Conservation (phyloP, 768 basidiomycete genomes). For the Fistulinella prunicolor region DNA sequence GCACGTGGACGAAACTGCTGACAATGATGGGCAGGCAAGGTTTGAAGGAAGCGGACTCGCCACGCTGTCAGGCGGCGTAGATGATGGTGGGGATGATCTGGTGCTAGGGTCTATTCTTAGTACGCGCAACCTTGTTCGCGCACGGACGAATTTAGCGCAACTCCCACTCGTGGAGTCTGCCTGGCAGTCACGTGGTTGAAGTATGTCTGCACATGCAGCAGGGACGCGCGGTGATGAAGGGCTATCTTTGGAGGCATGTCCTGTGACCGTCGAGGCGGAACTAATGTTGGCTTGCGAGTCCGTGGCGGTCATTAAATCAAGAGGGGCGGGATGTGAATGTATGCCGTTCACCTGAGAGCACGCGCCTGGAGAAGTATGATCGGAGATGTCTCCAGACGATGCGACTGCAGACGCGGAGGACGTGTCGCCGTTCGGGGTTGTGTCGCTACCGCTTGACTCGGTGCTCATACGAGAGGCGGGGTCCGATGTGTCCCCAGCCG, state of each 20-base stretch:
- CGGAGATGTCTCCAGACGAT: constrained; percentile 5
- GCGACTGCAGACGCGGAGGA: background rate
- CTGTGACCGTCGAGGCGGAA: constrained; percentile 4
- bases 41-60: constrained; percentile 3
- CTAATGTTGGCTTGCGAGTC: constrained; percentile 2
- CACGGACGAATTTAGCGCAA: constrained; percentile 16
- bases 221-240: constrained; percentile 16
- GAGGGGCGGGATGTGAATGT: background rate
- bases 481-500: background rate
- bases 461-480: background rate
- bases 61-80: constrained; percentile 13
- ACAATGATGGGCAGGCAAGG: constrained; percentile 3
- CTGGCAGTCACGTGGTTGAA: constrained; percentile 13
- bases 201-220: background rate
- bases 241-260: background rate
- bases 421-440: background rate
- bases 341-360: background rate
- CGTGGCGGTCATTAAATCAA: constrained; percentile 2
- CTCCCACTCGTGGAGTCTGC: constrained; percentile 4
- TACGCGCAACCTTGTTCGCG: constrained; percentile 18
- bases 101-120: constrained; percentile 11
- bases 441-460: constrained; percentile 7
- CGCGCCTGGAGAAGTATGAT: constrained; percentile 2
- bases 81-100: constrained; percentile 1
- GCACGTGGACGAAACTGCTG: constrained; percentile 19